Percentiles rank a stretch among this genome's conserved stretches.
phyloP scores from a whole-genome alignment of 163 green algal species.

The Volvox carteri region DNA sequence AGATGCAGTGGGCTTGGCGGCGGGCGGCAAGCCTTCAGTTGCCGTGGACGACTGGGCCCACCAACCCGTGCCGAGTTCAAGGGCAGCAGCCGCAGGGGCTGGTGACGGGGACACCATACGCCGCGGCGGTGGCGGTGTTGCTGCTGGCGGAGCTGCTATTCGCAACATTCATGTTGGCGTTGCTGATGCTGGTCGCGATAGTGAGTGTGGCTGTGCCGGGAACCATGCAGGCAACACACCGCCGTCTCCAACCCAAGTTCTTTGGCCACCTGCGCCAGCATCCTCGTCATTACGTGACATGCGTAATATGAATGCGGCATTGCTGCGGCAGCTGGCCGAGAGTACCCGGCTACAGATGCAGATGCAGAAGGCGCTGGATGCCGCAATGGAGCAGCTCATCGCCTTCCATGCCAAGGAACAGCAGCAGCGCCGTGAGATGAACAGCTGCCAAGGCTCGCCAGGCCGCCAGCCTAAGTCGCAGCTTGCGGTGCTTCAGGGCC shows the following conservation, averaged over 20 bases:
- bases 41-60: background rate
- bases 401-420: background rate
- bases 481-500: background rate
- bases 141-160: too few species aligned
- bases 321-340: slow-evolving; percentile 37
- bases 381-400: slow-evolving; percentile 14
- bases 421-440: background rate
- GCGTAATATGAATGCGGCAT: slow-evolving; percentile 38
- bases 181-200: too few species aligned
- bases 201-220: background rate
- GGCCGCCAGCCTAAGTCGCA: too few species aligned
- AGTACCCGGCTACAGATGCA: slow-evolving; percentile 38
- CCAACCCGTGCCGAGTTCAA: background rate
- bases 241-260: background rate
- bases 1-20: background rate
- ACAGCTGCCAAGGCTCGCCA: background rate
- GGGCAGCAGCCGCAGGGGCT: background rate
- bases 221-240: background rate
- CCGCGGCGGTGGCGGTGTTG: background rate
- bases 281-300: slow-evolving; percentile 9
- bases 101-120: background rate
- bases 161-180: too few species aligned
- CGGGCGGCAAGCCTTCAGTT: background rate
- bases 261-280: background rate
- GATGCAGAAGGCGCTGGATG: slow-evolving; percentile 42